Conservation (phyloP, 306 rosid species). For the Prunus mira region DNA sequence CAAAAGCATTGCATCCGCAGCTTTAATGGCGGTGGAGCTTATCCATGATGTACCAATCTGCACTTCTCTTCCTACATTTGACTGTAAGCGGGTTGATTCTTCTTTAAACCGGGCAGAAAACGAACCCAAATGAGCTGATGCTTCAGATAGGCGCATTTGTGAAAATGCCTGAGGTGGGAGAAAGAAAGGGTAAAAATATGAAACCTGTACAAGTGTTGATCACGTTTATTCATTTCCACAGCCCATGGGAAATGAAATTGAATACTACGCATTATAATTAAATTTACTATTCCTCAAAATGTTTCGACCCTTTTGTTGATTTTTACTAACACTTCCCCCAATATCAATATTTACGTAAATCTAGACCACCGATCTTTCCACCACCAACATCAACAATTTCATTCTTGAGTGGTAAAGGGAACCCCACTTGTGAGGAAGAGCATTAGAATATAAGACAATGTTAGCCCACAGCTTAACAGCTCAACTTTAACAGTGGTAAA, state of each 20-base stretch:
- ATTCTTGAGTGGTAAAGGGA: not conserved
- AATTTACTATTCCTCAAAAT: not conserved
- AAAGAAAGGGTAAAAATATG: conserved; percentile 6
- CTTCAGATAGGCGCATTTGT: conserved; percentile 95
- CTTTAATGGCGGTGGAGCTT: conserved; percentile 80
- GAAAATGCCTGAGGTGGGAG: conserved; percentile 67
- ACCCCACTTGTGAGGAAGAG: too few species aligned
- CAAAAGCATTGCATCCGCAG: conserved; percentile 89
- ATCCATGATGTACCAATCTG: conserved; percentile 77
- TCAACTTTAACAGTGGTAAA: not conserved
- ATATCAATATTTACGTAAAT: not conserved
- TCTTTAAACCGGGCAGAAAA: conserved; percentile 92
- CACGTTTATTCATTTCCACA: not conserved
- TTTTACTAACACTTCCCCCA: not conserved
- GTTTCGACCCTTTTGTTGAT: not conserved
- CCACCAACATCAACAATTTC: not conserved
- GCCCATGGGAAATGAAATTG: not conserved
- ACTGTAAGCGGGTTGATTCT: conserved; percentile 50
- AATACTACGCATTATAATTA: not conserved
- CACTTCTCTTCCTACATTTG: conserved; percentile 67
- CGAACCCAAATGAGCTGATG: conserved; percentile 94
- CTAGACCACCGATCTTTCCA: not conserved
- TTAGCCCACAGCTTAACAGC: not conserved
- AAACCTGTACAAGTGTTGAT: not conserved
- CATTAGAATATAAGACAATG: too few species aligned